Conservation (phyloP, 805 yeast species). For the Ogataea nitratoaversa region DNA sequence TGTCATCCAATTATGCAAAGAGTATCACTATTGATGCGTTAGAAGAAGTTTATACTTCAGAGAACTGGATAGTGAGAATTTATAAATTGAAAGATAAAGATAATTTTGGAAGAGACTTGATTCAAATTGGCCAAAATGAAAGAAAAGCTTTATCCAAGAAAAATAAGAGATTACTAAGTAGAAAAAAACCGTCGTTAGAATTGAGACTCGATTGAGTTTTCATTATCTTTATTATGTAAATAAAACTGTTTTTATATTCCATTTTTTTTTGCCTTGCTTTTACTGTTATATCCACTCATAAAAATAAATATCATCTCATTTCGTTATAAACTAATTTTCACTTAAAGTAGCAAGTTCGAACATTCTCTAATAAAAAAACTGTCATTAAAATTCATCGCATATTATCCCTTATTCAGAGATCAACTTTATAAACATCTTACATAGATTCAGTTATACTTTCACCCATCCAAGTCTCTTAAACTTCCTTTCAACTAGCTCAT, state of each 20-base stretch:
- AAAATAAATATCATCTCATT: too few species aligned
- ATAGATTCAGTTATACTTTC: too few species aligned
- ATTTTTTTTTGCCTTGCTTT: not conserved
- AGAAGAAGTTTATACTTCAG: slow-evolving; percentile 93
- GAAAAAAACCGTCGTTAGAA: slow-evolving; percentile 29
- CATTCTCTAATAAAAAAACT: too few species aligned
- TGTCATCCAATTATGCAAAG: slow-evolving; percentile 26
- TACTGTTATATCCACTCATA: too few species aligned
- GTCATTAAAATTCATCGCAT: too few species aligned
- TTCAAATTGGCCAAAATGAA: slow-evolving; percentile 52
- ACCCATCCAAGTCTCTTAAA: slow-evolving; percentile 4
- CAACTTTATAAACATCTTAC: too few species aligned
- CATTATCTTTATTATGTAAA: not conserved
- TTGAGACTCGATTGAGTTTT: slow-evolving; percentile 19
- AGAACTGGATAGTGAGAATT: slow-evolving; percentile 94
- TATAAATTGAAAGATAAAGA: slow-evolving; percentile 89
- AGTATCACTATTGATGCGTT: slow-evolving; percentile 64
- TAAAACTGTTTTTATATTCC: not conserved
- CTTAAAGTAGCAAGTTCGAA: too few species aligned
- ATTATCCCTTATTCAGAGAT: too few species aligned
- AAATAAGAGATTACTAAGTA: slow-evolving; percentile 23
- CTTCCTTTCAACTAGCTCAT: slow-evolving; percentile 44
- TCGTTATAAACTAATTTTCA: too few species aligned
- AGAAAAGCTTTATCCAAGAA: slow-evolving; percentile 26
- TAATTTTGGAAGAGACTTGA: slow-evolving; percentile 75